Evolutionary conservation across 2,329 filamentous ascomycete genomes (phyloP).

Genomic region (Madurella fahalii): DNA sequence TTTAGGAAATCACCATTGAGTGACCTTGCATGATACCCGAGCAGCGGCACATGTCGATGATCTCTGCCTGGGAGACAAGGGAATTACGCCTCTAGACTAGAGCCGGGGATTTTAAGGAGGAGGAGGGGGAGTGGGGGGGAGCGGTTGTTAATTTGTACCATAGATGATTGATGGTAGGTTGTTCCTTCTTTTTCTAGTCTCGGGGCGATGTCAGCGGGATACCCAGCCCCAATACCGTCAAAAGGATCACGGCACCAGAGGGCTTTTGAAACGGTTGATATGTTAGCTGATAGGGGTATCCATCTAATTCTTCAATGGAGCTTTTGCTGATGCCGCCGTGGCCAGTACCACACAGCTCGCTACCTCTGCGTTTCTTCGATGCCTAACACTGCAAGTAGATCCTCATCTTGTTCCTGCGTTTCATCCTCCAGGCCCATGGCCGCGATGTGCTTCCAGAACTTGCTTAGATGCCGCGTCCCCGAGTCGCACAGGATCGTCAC

Average conservation of each 20-base stretch:
- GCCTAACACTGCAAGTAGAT: slow-evolving; percentile 49
- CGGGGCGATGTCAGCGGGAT: too few relatives aligned
- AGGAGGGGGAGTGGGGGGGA: too few relatives aligned
- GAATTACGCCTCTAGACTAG: neutral
- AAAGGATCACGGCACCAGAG: neutral
- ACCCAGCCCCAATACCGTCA: too few relatives aligned
- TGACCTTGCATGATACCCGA: slow-evolving; percentile 10
- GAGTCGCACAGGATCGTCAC: slow-evolving; percentile 84
- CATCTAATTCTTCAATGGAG: neutral
- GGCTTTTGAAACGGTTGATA: neutral
- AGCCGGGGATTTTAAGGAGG: too few relatives aligned
- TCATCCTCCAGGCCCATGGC: slow-evolving; percentile 64
- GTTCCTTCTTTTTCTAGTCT: neutral
- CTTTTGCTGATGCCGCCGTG: neutral
- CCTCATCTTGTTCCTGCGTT: slow-evolving; percentile 36
- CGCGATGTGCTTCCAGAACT: slow-evolving; percentile 75
- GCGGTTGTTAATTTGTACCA: slow-evolving; percentile 1
- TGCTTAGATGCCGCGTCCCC: slow-evolving; percentile 77
- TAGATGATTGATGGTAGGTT: neutral
- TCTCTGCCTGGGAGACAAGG: slow-evolving; percentile 4
- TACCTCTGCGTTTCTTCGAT: slow-evolving; percentile 32
- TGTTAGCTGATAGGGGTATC: slow-evolving; percentile 5
- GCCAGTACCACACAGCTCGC: neutral
- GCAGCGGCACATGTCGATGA: neutral
- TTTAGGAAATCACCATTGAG: neutral